Evolutionary conservation across 2,329 filamentous ascomycete genomes (phyloP), one percentile per base, ranked within the genome.

Genomic region (Fusarium decemcellulare): DNA sequence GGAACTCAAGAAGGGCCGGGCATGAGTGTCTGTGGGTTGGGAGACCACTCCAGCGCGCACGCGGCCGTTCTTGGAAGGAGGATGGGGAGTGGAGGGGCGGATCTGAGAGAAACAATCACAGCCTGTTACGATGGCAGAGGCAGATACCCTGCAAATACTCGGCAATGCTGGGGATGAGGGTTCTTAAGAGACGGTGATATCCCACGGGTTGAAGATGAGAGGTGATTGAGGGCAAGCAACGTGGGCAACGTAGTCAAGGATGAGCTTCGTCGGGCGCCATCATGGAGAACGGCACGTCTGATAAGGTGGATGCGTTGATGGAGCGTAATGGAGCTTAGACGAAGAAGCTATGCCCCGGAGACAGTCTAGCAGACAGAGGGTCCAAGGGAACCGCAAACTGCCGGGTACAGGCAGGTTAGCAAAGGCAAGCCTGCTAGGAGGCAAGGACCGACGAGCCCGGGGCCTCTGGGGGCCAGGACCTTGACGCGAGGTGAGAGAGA

Each of bases 41-140:
- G 61, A 74, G 65, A 67, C 70, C 68, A 67, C 70, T 72, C 70
- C 78, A 81, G 79, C 79, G 80, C 78, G 80, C 78, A 81, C 80
- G 80, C 79, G 79, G 79, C 83, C 82, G 76, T 79, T 82, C 81
- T 83, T 79, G 83, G 83, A 84, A 85, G 83, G 82, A 84, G 83
- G 80, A 78, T 64, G 63, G 65, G 65, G 70, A 61, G 67, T 70
- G 74, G 72, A 74, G 70, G 72, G 72, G 72, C 65, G 68, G 70
- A 70, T 72, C 62, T 74, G 65, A 48, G 52, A 68, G 72, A 73
- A 73, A 65, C 68, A 71, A 67, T 66, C 44, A 68, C 70, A 65
- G 70, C 62, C 72, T 72, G 69, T 68, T 63, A 63, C 66, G 61
- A 68, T 74, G 65, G 67, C 65, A 60, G 46, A 63, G 44, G 65